Conservation (phyloP, 2,329 filamentous ascomycete genomes). For the Xylariaceae sp. region DNA sequence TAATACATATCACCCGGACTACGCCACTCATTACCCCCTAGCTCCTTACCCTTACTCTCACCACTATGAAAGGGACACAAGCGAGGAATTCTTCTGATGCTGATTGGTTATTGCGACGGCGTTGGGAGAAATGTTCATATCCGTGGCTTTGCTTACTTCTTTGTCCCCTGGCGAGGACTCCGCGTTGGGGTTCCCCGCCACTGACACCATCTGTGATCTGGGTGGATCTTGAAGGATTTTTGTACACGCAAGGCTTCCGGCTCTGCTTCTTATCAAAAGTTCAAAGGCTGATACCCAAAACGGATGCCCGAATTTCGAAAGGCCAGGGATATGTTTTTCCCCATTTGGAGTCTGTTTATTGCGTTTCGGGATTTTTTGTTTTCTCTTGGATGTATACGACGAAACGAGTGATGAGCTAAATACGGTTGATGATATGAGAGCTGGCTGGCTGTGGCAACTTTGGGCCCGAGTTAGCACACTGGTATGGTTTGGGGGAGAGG, state of each 20-base stretch:
- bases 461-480: too few relatives aligned
- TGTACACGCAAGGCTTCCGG: too few relatives aligned
- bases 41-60: not conserved
- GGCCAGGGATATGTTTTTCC: conserved; percentile 2
- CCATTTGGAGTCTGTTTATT: conserved; percentile 6
- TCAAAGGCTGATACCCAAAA: conserved; percentile 17
- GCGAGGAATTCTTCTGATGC: not conserved
- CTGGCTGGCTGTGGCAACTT: too few relatives aligned
- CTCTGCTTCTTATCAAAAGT: not conserved
- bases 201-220: too few relatives aligned
- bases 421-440: conserved; percentile 2
- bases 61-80: not conserved
- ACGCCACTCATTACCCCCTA: too few relatives aligned
- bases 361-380: conserved; percentile 13
- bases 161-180: too few relatives aligned
- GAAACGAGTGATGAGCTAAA: conserved; percentile 25
- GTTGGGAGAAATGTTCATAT: not conserved
- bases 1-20: conserved; percentile 3
- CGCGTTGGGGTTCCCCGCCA: too few relatives aligned
- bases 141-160: too few relatives aligned
- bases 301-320: conserved; percentile 9
- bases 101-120: not conserved
- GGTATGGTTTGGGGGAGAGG: conserved; percentile 14
- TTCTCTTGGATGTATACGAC: conserved; percentile 1
- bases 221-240: too few relatives aligned